Conservation (phyloP, 1,284 basidiomycete genomes). For the Chiua sp. region DNA sequence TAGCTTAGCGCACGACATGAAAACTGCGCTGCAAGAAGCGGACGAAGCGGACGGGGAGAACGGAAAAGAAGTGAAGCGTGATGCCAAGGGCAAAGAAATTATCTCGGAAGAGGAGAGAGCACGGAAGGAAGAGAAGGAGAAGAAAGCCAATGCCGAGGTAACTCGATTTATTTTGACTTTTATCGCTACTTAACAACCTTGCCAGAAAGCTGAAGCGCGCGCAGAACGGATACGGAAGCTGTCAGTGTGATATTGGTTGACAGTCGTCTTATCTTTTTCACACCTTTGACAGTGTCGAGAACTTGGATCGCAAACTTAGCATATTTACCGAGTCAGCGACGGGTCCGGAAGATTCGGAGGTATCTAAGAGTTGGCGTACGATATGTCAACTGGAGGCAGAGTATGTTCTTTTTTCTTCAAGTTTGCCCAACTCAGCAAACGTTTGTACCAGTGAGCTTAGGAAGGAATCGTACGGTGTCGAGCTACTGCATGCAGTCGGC, state of each 20-base stretch:
- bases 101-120: slow-evolving; percentile 86
- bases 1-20: slow-evolving; percentile 95
- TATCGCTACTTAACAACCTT: slow-evolving; percentile 15
- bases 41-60: slow-evolving; percentile 74
- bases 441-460: slow-evolving; percentile 69
- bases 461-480: slow-evolving; percentile 92
- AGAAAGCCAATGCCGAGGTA: slow-evolving; percentile 73
- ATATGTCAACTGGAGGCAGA: slow-evolving; percentile 87
- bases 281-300: slow-evolving; percentile 55
- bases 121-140: slow-evolving; percentile 78
- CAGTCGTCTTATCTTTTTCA: slow-evolving; percentile 1
- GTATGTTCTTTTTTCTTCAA: slow-evolving; percentile 48
- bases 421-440: background rate
- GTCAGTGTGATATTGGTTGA: slow-evolving; percentile 21
- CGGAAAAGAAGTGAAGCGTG: slow-evolving; percentile 47
- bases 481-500: slow-evolving; percentile 91
- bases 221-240: slow-evolving; percentile 85
- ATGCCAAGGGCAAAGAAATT: slow-evolving; percentile 72
- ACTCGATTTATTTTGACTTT: slow-evolving; percentile 10
- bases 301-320: slow-evolving; percentile 86
- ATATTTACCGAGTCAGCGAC: slow-evolving; percentile 93
- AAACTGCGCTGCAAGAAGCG: slow-evolving; percentile 94
- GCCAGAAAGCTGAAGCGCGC: slow-evolving; percentile 80
- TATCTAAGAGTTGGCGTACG: slow-evolving; percentile 70
- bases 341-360: slow-evolving; percentile 74